Conservation (phyloP, 2,329 filamentous ascomycete species). For the Dactylellina leptospora region DNA sequence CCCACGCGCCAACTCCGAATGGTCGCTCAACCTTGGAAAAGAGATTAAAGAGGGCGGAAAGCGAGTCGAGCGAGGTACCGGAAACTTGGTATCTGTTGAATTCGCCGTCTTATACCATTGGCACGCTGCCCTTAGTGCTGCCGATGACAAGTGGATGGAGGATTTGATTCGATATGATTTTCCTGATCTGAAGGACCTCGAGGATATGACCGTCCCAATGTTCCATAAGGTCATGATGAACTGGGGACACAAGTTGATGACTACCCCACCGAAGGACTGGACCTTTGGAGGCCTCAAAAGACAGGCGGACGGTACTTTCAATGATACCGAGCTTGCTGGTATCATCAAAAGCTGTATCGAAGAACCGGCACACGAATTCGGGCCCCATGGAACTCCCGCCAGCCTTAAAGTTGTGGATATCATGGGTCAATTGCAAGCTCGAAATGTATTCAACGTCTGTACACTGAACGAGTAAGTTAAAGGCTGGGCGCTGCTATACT, state of each 20-base stretch:
- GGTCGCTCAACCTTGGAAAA: conserved; percentile 71
- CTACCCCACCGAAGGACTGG: conserved; percentile 60
- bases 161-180: conserved; percentile 65
- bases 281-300: conserved; percentile 62
- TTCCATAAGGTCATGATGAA: conserved; percentile 62
- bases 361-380: conserved; percentile 70
- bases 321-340: conserved; percentile 67
- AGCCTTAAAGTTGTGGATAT: conserved; percentile 70
- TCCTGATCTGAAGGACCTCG: conserved; percentile 61
- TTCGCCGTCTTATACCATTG: conserved; percentile 75
- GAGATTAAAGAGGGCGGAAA: conserved; percentile 65
- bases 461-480: conserved; percentile 64
- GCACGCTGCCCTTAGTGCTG: conserved; percentile 70
- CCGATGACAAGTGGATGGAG: conserved; percentile 71
- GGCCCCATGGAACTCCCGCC: conserved; percentile 68
- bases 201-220: conserved; percentile 62
- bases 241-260: conserved; percentile 60
- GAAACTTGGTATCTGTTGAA: conserved; percentile 74
- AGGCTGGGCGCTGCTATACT: neutral
- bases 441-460: conserved; percentile 66
- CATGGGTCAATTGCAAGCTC: conserved; percentile 70
- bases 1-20: conserved; percentile 63
- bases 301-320: conserved; percentile 63
- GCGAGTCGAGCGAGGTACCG: conserved; percentile 67
- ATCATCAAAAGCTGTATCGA: conserved; percentile 69